A percentile compares a stretch with the other conserved stretches of the same genome.
phyloP scores from a whole-genome alignment of 148 eudicot species.

The Persicaria tinctoria region DNA sequence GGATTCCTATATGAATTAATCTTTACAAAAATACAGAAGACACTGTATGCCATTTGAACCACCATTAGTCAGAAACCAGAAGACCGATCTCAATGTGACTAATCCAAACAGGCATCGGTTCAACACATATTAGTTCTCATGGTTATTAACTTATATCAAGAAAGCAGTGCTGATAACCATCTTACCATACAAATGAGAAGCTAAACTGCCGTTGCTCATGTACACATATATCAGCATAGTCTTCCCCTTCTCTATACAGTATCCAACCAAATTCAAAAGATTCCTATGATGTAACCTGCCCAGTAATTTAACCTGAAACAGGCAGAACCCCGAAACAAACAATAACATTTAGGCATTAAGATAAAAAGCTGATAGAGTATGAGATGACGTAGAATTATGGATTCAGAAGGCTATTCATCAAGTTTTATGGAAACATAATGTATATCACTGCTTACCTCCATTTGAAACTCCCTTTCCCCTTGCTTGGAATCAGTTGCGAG shows the following conservation, averaged over 20 bases:
- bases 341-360: background rate
- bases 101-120: background rate
- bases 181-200: conserved; percentile 91
- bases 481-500: conserved; percentile 84
- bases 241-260: conserved; percentile 83
- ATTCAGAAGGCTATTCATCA: background rate
- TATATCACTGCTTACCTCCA: conserved; percentile 48
- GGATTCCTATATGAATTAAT: background rate
- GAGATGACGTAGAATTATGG: background rate
- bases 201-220: conserved; percentile 87
- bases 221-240: conserved; percentile 86
- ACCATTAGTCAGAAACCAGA: background rate
- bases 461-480: conserved; percentile 84
- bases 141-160: background rate
- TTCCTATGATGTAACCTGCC: conserved; percentile 95
- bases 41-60: background rate
- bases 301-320: conserved; percentile 60
- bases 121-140: background rate
- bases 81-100: background rate
- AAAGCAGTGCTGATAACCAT: background rate
- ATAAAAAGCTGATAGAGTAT: background rate
- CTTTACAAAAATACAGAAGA: background rate
- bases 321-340: background rate
- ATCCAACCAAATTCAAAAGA: conserved; percentile 91
- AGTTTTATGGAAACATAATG: background rate